These are phyloP conservation scores for Brassica incana DNA, from an alignment of 345 rosid genomes.

Conservation along the genomic window DNA sequence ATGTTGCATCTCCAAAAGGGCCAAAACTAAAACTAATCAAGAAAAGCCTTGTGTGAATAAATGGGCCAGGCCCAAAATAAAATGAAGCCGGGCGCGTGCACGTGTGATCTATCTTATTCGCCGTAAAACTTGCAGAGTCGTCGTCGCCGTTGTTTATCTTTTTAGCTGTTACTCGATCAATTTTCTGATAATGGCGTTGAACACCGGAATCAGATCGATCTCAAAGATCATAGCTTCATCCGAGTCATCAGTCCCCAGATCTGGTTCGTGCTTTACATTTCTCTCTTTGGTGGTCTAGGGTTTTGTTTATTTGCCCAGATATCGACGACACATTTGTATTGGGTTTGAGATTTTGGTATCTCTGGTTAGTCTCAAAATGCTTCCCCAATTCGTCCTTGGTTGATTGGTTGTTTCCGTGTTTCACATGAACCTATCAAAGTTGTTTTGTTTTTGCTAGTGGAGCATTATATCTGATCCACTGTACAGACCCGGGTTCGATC, in stretches of 20 bases:
- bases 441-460: too few relatives aligned
- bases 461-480: background rate
- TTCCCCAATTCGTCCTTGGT: background rate
- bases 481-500: background rate
- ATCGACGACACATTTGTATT: background rate
- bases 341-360: background rate
- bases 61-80: conserved; percentile 26
- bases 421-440: too few relatives aligned
- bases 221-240: conserved; percentile 63
- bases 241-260: conserved; percentile 49
- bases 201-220: conserved; percentile 63
- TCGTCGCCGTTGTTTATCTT: background rate
- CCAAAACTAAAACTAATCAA: background rate
- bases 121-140: background rate
- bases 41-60: background rate
- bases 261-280: conserved; percentile 49
- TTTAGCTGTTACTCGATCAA: conserved; percentile 6
- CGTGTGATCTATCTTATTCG: conserved; percentile 4
- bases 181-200: conserved; percentile 56
- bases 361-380: background rate
- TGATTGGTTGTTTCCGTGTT: too few relatives aligned
- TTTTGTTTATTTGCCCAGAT: background rate
- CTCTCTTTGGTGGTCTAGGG: conserved; percentile 4
- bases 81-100: background rate
- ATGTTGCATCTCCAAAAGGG: background rate